Evolutionary conservation across 2,329 filamentous ascomycete species (phyloP), one percentile per base, ranked within the genome.

Genomic region (Scytalidium sp.): DNA sequence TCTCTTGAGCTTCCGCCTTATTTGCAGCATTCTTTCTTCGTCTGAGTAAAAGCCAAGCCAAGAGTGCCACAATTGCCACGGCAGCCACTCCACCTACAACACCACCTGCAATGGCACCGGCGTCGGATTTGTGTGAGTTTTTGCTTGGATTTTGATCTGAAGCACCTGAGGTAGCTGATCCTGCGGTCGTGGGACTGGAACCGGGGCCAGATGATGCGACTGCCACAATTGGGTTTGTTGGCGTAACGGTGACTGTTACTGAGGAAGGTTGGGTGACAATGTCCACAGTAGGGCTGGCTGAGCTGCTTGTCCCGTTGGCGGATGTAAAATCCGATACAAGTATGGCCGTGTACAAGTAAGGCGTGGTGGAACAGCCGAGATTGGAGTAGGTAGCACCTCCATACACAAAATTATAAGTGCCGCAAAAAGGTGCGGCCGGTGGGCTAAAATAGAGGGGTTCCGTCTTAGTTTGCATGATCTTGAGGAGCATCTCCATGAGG

Each of bases 41-140:
- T 47, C 53, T 56, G 1, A 58, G 22, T 43, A 50, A 50, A 43
- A 53, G 53, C 53, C 53, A 57, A 11, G 44, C 49, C 8, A 57
- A 6, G 3, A 52, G 17, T 2, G 46, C 50, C 7, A 55, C 17
- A 13, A 57, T n/a, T 5, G 41, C 47, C 13, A 53, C 43, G 15
- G 45, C 19, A 25, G 47, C 51, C 8, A 61, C 17, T 4, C 56
- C 57, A 11, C 57, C 58, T 20, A 59, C 46, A 20, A 54, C 55
- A 5, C 55, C 57, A 7, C 58, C 58, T 1, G 54, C 49, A n/a
- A 60, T 59, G 2, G 53, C 42, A 17, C 52, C 58, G 53, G 51
- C 6, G 39, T 49, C 19, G 36, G 49, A 19, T 44, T 46, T 36
- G 29, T 46, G 17, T 50, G 48, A 42, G 48, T 13, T 42, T 42